Conservation (phyloP, 768 basidiomycete species). For the Mycena kentingensis region DNA sequence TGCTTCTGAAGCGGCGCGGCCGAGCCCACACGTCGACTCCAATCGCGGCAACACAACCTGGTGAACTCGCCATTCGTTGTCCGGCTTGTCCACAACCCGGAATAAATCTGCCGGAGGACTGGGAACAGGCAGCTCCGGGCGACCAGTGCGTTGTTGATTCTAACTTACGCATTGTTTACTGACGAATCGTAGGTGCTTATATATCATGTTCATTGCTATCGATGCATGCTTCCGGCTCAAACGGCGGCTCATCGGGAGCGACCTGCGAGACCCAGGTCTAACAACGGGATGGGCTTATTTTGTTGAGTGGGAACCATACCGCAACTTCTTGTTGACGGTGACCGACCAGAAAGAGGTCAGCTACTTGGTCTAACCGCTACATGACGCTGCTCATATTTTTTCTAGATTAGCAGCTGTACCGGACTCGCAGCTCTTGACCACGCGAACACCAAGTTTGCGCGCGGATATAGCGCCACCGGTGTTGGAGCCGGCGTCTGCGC, state of each 20-base stretch:
- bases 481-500: too few species aligned
- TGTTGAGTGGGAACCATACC: conserved; percentile 14
- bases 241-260: conserved; percentile 19
- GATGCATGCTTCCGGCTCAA: conserved; percentile 27
- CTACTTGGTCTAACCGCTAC: too few species aligned
- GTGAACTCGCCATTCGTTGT: conserved; percentile 18
- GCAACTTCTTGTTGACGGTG: conserved; percentile 6
- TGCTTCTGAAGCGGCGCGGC: conserved; percentile 10
- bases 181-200: conserved; percentile 13
- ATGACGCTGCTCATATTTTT: too few species aligned
- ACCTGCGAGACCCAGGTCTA: conserved; percentile 20
- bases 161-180: neutral
- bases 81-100: conserved; percentile 23
- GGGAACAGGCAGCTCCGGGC: conserved; percentile 10
- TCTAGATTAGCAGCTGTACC: too few species aligned
- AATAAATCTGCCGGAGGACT: conserved; percentile 22
- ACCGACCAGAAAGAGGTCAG: conserved; percentile 16
- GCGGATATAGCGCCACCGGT: too few species aligned
- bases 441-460: too few species aligned
- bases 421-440: too few species aligned
- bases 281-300: conserved; percentile 26
- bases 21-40: neutral
- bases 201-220: conserved; percentile 15
- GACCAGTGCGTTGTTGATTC: conserved; percentile 1
- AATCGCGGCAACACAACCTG: neutral